phyloP scores from a whole-genome alignment of 352 stramenopile genomes.

The Elongisporangium anandrum region DNA sequence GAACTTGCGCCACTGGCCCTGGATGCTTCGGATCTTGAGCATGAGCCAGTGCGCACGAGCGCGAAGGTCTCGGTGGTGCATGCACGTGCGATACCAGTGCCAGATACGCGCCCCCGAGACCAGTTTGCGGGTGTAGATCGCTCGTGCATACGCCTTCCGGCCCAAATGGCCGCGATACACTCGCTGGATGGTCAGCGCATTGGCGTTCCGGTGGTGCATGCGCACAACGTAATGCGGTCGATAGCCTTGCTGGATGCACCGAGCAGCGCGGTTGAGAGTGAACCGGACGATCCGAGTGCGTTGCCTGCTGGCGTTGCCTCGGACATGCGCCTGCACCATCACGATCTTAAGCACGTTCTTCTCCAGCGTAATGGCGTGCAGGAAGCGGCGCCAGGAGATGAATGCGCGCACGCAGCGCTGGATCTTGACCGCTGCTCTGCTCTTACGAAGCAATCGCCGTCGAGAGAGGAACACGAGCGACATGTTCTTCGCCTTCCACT shows the following conservation, averaged over 20 bases:
- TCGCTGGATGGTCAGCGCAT: constrained; percentile 44
- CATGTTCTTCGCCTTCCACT: constrained; percentile 34
- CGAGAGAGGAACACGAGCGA: constrained; percentile 35
- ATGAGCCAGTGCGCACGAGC: constrained; percentile 39
- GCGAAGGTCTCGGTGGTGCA: constrained; percentile 25
- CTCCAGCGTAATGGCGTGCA: constrained; percentile 35
- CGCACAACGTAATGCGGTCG: constrained; percentile 20
- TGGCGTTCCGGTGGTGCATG: constrained; percentile 19
- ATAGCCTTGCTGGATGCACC: constrained; percentile 42
- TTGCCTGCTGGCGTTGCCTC: constrained; percentile 32
- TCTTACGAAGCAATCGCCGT: constrained; percentile 31
- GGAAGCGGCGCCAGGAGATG: constrained; percentile 40
- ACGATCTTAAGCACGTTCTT: constrained; percentile 30
- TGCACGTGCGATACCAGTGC: constrained; percentile 48
- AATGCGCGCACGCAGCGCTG: constrained; percentile 41
- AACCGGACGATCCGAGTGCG: constrained; percentile 23
- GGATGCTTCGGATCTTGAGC: constrained; percentile 43
- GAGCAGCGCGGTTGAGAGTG: constrained; percentile 16
- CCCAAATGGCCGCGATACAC: constrained; percentile 38
- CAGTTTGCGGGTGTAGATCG: constrained; percentile 17
- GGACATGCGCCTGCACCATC: constrained; percentile 37
- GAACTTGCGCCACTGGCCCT: constrained; percentile 56
- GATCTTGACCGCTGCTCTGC: constrained; percentile 43
- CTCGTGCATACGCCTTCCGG: constrained; percentile 11
- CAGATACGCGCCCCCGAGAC: constrained; percentile 20